Conservation (phyloP, 2,329 filamentous ascomycete genomes). For the Harringtonia lauricola region DNA sequence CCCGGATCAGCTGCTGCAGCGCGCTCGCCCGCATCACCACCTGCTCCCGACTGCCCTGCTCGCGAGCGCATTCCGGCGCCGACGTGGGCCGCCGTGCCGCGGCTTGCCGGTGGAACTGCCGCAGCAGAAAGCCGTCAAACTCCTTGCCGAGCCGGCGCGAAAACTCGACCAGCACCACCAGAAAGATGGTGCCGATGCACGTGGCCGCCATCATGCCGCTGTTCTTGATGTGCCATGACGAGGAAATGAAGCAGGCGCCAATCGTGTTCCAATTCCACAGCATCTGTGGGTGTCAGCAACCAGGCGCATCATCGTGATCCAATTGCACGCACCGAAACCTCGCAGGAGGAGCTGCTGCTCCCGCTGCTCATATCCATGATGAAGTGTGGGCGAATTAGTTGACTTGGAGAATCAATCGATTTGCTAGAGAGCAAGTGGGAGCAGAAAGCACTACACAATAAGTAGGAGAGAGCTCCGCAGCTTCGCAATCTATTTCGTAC, state of each 20-base stretch:
- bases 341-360: not conserved
- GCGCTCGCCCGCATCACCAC: conserved; percentile 26
- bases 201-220: conserved; percentile 30
- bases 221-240: conserved; percentile 27
- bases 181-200: conserved; percentile 30
- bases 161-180: conserved; percentile 27
- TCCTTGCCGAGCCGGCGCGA: conserved; percentile 29
- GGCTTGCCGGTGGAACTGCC: conserved; percentile 21
- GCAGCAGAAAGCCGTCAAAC: conserved; percentile 28
- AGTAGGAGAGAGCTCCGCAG: too few relatives aligned
- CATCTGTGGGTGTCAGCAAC: conserved; percentile 21
- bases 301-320: too few relatives aligned
- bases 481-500: too few relatives aligned
- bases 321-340: not conserved
- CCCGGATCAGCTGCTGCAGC: conserved; percentile 27
- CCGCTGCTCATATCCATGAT: not conserved
- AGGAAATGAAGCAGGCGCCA: conserved; percentile 29
- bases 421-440: too few relatives aligned
- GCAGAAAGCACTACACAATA: too few relatives aligned
- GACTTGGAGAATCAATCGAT: not conserved
- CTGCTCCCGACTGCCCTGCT: not conserved
- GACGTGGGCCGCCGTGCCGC: conserved; percentile 5
- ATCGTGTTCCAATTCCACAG: conserved; percentile 33
- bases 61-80: conserved; percentile 3
- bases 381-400: not conserved